Conservation (phyloP, 306 rosid genomes). For the Mimosa bimucronata region DNA sequence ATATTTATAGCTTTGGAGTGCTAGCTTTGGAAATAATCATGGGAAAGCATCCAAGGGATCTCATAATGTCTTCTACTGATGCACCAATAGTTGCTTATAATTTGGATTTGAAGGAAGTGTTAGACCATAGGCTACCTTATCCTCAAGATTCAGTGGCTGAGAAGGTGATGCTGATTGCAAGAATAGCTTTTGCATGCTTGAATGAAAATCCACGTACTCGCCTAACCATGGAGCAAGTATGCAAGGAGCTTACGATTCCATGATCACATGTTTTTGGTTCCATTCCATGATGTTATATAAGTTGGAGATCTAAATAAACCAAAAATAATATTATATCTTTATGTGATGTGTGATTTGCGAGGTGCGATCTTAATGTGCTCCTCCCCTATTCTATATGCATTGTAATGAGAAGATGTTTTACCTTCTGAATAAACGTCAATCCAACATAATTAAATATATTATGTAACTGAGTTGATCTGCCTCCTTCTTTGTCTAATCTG, state of each 20-base stretch:
- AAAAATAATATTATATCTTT: background rate
- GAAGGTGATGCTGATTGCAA: slow-evolving; percentile 29
- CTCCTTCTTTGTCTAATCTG: no score
- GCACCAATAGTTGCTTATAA: background rate
- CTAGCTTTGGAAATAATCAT: slow-evolving; percentile 38
- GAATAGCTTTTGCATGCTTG: slow-evolving; percentile 27
- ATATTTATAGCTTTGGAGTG: slow-evolving; percentile 6
- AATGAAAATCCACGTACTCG: slow-evolving; percentile 24
- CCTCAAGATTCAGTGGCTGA: background rate
- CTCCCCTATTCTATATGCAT: background rate
- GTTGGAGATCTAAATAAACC: background rate
- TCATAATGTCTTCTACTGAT: slow-evolving; percentile 15
- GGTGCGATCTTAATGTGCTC: no score
- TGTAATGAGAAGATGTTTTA: background rate
- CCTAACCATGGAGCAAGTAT: slow-evolving; percentile 39
- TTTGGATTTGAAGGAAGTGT: slow-evolving; percentile 24
- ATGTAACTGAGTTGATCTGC: no score
- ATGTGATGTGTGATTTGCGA: background rate
- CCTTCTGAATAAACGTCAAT: no score
- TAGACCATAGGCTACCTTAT: slow-evolving; percentile 31
- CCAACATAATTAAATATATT: no score
- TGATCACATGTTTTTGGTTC: background rate
- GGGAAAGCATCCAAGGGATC: slow-evolving; percentile 43
- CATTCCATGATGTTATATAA: background rate
- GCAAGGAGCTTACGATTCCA: slow-evolving; percentile 26